These are phyloP conservation scores for Chalara sp. DNA, from an alignment of 2,329 filamentous ascomycete genomes.

Conservation along the genomic window DNA sequence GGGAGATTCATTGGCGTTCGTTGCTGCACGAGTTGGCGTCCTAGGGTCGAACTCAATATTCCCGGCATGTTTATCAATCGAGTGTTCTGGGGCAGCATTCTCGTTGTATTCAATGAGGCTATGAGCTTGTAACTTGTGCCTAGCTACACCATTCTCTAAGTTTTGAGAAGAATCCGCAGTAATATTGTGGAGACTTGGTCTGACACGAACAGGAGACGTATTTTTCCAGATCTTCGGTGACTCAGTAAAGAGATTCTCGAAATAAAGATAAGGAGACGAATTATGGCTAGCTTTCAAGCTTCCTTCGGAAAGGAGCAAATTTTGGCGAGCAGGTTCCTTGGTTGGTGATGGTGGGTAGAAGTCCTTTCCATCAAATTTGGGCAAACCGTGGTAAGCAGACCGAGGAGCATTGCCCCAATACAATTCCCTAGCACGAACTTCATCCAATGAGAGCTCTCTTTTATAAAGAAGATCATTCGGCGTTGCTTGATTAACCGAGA, in stretches of 20 bases:
- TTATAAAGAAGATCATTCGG: conserved; percentile 46
- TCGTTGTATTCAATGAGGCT: no score
- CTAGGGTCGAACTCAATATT: no score
- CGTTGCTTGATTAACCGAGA: conserved; percentile 34
- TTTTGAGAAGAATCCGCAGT: no score
- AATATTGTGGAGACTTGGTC: neutral
- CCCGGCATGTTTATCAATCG: no score
- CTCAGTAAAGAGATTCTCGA: conserved; percentile 9
- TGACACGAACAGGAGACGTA: neutral
- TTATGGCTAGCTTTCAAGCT: neutral
- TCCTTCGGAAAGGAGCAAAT: neutral
- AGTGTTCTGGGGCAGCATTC: no score
- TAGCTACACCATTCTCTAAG: no score
- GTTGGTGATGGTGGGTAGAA: conserved; percentile 53
- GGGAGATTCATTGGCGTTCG: neutral
- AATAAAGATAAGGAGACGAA: neutral
- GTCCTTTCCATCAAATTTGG: conserved; percentile 59
- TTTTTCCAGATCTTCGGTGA: conserved; percentile 1
- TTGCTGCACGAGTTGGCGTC: neutral
- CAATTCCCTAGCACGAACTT: conserved; percentile 49
- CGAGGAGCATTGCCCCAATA: conserved; percentile 54
- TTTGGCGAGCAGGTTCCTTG: conserved; percentile 27
- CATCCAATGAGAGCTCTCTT: conserved; percentile 51
- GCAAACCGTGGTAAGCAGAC: conserved; percentile 41
- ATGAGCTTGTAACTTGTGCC: no score